Conservation (phyloP, 345 rosid species). For the Aquilaria yunnanensis region DNA sequence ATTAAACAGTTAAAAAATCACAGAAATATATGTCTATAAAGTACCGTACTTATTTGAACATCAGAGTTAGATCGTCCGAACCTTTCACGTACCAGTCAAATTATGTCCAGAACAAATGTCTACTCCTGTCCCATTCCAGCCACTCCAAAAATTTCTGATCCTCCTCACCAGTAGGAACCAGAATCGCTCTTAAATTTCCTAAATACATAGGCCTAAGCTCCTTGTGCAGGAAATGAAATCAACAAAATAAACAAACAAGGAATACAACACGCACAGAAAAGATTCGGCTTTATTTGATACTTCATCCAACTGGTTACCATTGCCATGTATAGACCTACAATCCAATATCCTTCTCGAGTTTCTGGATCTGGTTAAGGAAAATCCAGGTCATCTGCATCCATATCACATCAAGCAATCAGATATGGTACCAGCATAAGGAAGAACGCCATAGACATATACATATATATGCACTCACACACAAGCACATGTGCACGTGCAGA, state of each 20-base stretch:
- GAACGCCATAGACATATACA: background rate
- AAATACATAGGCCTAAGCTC: slow-evolving; percentile 16
- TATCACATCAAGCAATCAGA: slow-evolving; percentile 12
- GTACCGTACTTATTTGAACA: slow-evolving; percentile 17
- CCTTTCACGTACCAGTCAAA: background rate
- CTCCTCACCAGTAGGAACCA: background rate
- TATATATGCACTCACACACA: background rate
- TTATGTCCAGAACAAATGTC: slow-evolving; percentile 8
- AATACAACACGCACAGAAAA: slow-evolving; percentile 20
- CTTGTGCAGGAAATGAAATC: slow-evolving; percentile 13
- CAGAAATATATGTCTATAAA: background rate
- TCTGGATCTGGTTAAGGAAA: slow-evolving; percentile 88
- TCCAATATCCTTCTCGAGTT: slow-evolving; percentile 42
- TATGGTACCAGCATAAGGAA: too few relatives aligned
- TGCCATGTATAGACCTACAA: slow-evolving; percentile 28
- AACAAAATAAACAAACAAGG: slow-evolving; percentile 15
- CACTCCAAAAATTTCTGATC: slow-evolving; percentile 3
- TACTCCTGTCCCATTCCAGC: slow-evolving; percentile 10
- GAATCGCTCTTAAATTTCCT: slow-evolving; percentile 14
- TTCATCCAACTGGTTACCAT: background rate
- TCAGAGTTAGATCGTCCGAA: background rate
- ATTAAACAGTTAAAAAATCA: too few relatives aligned
- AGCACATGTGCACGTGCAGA: background rate
- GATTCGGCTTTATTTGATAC: slow-evolving; percentile 16
- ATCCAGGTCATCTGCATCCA: slow-evolving; percentile 94